Conservation (phyloP, 208 protist species). For the Lotmaria passim region DNA sequence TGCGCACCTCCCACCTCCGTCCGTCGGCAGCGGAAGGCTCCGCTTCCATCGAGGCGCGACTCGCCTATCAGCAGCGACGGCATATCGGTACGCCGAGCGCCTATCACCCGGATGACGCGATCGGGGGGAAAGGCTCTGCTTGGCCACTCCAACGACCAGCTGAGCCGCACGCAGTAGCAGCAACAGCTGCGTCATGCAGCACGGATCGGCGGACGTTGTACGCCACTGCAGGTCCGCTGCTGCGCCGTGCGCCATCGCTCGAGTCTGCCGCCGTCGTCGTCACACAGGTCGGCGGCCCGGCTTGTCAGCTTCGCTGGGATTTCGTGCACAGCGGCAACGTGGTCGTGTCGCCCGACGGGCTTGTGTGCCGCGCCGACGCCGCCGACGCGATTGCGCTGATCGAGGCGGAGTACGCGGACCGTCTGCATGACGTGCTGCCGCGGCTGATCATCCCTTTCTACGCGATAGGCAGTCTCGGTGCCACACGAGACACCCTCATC, state of each 20-base stretch:
- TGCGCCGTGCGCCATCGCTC: slow-evolving; percentile 15
- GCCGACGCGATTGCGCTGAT: slow-evolving; percentile 44
- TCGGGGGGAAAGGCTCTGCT: no score
- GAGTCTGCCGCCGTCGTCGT: not conserved
- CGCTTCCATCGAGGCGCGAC: slow-evolving; percentile 15
- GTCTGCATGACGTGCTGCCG: slow-evolving; percentile 8
- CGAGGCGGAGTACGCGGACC: slow-evolving; percentile 29
- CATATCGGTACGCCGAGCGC: slow-evolving; percentile 25
- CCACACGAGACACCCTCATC: slow-evolving; percentile 37
- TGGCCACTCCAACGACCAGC: no score
- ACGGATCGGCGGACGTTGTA: not conserved
- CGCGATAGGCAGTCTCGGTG: slow-evolving; percentile 47
- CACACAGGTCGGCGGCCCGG: not conserved
- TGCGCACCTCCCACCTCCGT: slow-evolving; percentile 1
- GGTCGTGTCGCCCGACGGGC: slow-evolving; percentile 52
- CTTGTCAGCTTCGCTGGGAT: slow-evolving; percentile 51
- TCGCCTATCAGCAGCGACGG: slow-evolving; percentile 20
- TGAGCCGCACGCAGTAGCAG: not conserved
- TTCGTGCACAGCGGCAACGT: slow-evolving; percentile 65
- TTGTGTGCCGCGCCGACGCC: slow-evolving; percentile 49
- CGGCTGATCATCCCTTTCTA: slow-evolving; percentile 60
- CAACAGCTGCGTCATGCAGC: not conserved
- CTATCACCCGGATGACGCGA: no score
- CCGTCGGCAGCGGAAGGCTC: not conserved
- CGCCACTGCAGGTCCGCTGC: slow-evolving; percentile 10